Conservation (phyloP, 2,329 filamentous ascomycete genomes). For the Colletotrichum sojae region DNA sequence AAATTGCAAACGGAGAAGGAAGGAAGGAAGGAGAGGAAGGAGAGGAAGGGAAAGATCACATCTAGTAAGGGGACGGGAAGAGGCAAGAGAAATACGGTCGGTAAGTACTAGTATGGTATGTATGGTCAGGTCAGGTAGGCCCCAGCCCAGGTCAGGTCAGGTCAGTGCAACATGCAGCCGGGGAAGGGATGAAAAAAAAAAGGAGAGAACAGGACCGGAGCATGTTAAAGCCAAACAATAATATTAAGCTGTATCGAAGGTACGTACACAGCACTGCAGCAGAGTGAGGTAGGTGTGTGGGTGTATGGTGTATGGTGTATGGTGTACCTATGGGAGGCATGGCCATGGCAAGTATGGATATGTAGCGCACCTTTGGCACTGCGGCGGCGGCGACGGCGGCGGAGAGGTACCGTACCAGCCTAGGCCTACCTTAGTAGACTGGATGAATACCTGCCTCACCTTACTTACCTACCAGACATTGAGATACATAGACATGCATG, state of each 20-base stretch:
- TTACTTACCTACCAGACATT: no score
- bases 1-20: conserved; percentile 39
- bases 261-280: conserved; percentile 8
- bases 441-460: no score
- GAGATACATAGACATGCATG: conserved; percentile 21
- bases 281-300: background rate
- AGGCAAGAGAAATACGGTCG: conserved; percentile 41
- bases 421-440: background rate
- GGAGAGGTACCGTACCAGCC: background rate
- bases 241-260: conserved; percentile 38
- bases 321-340: no score
- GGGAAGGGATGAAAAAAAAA: conserved; percentile 38
- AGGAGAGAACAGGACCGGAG: conserved; percentile 34
- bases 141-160: conserved; percentile 32
- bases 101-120: conserved; percentile 22
- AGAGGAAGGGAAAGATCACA: conserved; percentile 19
- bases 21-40: conserved; percentile 23
- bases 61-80: conserved; percentile 38
- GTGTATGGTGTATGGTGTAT: background rate
- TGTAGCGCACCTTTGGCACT: background rate
- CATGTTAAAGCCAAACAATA: conserved; percentile 41
- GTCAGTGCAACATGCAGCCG: conserved; percentile 39
- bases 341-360: conserved; percentile 3
- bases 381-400: background rate
- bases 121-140: conserved; percentile 32